Conservation (phyloP, 768 basidiomycete genomes). For the Suillus cothurnatus region DNA sequence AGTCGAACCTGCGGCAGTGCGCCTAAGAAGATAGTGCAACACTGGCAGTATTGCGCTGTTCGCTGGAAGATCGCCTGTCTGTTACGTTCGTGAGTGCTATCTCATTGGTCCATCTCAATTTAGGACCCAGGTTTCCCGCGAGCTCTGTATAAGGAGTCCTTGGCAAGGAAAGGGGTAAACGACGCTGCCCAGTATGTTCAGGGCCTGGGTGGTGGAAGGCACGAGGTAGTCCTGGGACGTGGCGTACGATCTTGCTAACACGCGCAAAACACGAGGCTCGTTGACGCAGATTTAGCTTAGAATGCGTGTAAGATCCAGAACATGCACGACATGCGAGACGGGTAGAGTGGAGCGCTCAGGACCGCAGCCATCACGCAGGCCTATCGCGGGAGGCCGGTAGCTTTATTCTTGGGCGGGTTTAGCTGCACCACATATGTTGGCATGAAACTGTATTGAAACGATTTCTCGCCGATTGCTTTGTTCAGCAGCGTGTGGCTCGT, state of each 20-base stretch:
- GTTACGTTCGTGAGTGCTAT: not conserved
- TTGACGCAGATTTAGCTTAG: not conserved
- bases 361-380: not conserved
- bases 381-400: not conserved
- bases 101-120: slow-evolving; percentile 2
- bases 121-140: not conserved
- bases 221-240: slow-evolving; percentile 5
- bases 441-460: too few species aligned
- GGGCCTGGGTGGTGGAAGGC: slow-evolving; percentile 3
- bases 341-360: slow-evolving; percentile 1
- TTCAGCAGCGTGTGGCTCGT: not conserved
- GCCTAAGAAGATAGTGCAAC: not conserved
- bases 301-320: not conserved
- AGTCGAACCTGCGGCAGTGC: not conserved
- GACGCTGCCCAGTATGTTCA: slow-evolving; percentile 1
- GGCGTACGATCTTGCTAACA: not conserved
- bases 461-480: not conserved
- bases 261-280: slow-evolving; percentile 2
- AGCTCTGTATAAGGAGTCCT: not conserved
- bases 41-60: not conserved
- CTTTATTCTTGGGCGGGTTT: not conserved
- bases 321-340: slow-evolving; percentile 1
- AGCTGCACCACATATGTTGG: not conserved
- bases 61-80: not conserved
- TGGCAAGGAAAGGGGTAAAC: not conserved